Conservation (phyloP, 306 rosid species). For the Malus fusca region DNA sequence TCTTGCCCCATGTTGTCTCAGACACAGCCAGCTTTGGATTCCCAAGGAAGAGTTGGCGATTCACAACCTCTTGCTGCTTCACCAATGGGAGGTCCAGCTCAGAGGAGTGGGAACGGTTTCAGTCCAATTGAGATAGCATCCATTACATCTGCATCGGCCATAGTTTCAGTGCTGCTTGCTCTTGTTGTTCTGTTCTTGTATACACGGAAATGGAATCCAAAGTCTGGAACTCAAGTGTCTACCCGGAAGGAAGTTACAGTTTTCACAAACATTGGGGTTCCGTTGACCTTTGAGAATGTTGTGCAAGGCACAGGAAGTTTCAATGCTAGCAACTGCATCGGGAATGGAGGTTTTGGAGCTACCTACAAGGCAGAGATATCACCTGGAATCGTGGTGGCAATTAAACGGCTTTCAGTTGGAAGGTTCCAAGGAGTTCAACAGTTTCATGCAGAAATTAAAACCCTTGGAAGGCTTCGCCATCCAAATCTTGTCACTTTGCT, state of each 20-base stretch:
- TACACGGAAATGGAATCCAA: conserved; percentile 76
- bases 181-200: conserved; percentile 57
- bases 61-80: conserved; percentile 31
- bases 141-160: conserved; percentile 90
- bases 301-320: conserved; percentile 73
- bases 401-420: conserved; percentile 85
- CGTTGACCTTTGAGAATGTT: conserved; percentile 69
- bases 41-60: conserved; percentile 36
- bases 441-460: conserved; percentile 78
- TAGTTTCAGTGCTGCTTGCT: conserved; percentile 77
- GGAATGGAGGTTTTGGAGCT: conserved; percentile 95
- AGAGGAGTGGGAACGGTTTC: conserved; percentile 26
- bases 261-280: conserved; percentile 68
- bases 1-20: conserved; percentile 47
- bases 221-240: conserved; percentile 56
- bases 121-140: conserved; percentile 88
- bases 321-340: conserved; percentile 81
- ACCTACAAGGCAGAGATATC: conserved; percentile 87
- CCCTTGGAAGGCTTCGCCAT: conserved; percentile 88
- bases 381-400: conserved; percentile 55
- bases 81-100: conserved; percentile 23
- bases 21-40: conserved; percentile 36
- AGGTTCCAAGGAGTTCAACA: conserved; percentile 89
- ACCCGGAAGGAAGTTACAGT: conserved; percentile 68
- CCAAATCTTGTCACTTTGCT: conserved; percentile 76